Evolutionary conservation across 2,329 filamentous ascomycete species (phyloP).

Genomic region (Rhynchosporium graminicola): DNA sequence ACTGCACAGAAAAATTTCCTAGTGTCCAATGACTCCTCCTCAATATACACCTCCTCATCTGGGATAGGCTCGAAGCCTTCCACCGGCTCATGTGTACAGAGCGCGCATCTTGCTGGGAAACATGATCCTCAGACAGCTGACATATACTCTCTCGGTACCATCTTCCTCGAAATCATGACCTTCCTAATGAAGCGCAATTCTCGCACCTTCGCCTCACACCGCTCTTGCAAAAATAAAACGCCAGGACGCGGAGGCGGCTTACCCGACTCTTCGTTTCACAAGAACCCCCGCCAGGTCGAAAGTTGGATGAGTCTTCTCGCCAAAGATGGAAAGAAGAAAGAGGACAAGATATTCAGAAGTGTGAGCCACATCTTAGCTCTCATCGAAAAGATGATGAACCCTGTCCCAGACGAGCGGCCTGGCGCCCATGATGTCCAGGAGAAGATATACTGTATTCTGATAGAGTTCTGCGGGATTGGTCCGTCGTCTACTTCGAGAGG

Average conservation of each 20-base stretch:
- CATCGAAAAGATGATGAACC: conserved; percentile 55
- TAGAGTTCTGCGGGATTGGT: conserved; percentile 35
- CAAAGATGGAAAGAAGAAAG: conserved; percentile 54
- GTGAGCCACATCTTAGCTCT: conserved; percentile 55
- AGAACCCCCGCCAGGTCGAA: conserved; percentile 67
- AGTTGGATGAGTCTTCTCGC: conserved; percentile 65
- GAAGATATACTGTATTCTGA: conserved; percentile 54
- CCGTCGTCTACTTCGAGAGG: conserved; percentile 15
- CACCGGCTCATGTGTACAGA: conserved; percentile 16
- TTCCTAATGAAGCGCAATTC: conserved; percentile 69
- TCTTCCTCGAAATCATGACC: conserved; percentile 71
- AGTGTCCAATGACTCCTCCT: conserved; percentile 31
- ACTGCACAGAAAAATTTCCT: conserved; percentile 13
- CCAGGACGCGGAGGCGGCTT: conserved; percentile 55
- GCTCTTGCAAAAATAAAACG: conserved; percentile 63
- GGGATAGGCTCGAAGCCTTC: conserved; percentile 11
- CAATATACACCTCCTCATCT: conserved; percentile 32
- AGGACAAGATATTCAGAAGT: conserved; percentile 51
- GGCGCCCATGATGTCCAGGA: conserved; percentile 54
- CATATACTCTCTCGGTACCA: conserved; percentile 71
- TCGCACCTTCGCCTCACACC: conserved; percentile 65
- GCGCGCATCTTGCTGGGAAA: conserved; percentile 34
- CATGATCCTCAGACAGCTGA: conserved; percentile 62
- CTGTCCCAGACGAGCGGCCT: conserved; percentile 54
- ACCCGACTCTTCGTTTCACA: conserved; percentile 69